phyloP scores from a whole-genome alignment of 176 grass and related monocot genomes.

The Bonia amplexicaulis region DNA sequence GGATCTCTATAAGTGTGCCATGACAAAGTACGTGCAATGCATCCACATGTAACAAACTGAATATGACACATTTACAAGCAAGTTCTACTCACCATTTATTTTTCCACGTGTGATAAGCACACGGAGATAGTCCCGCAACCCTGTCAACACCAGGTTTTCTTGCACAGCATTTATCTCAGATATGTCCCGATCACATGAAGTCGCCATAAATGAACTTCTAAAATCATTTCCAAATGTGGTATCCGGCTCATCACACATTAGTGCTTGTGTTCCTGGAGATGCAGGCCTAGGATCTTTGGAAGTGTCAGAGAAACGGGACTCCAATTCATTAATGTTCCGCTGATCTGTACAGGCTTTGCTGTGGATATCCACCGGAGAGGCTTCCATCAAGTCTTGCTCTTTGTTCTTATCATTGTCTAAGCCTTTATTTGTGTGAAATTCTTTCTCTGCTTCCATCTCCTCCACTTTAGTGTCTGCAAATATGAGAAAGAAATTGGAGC shows the following conservation, averaged over 20 bases:
- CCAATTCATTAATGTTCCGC: constrained; percentile 24
- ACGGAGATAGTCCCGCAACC: constrained; percentile 49
- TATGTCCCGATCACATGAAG: constrained; percentile 26
- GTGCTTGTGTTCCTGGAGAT: constrained; percentile 60
- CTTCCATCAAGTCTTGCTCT: constrained; percentile 26
- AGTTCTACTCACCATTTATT: constrained; percentile 49
- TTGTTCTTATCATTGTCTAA: constrained; percentile 21
- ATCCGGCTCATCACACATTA: constrained; percentile 66
- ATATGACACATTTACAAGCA: background rate
- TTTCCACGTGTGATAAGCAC: constrained; percentile 43
- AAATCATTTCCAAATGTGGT: constrained; percentile 43
- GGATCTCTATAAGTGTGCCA: background rate
- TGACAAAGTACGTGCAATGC: background rate
- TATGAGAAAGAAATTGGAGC: background rate
- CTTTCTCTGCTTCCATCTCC: constrained; percentile 20
- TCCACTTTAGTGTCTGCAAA: constrained; percentile 39
- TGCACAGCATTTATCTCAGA: constrained; percentile 53
- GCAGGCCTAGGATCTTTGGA: constrained; percentile 38
- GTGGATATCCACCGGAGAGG: constrained; percentile 4
- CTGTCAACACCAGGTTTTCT: constrained; percentile 49
- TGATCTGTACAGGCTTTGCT: constrained; percentile 12
- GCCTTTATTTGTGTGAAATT: constrained; percentile 20
- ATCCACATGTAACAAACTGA: constrained; percentile 5
- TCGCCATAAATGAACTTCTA: constrained; percentile 23
- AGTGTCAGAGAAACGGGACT: constrained; percentile 20